These are phyloP conservation scores for Paramecium octaurelia DNA, from an alignment of 73 alveolate genomes.

Conservation along the genomic window DNA sequence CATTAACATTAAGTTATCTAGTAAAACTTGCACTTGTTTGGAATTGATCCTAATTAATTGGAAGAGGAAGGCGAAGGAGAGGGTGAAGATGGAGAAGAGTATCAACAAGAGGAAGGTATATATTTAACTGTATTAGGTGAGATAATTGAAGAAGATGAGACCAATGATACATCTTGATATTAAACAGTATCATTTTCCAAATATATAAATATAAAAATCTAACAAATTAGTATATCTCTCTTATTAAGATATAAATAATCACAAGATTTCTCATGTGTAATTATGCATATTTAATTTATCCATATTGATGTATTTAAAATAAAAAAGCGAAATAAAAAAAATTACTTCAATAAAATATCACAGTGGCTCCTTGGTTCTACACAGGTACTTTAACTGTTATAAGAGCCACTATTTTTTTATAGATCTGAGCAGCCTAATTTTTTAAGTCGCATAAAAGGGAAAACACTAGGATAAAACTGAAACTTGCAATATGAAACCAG, in stretches of 20 bases:
- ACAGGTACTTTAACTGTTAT: background rate
- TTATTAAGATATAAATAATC: too few relatives aligned
- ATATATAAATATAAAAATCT: background rate
- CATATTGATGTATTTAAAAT: background rate
- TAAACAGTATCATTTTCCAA: constrained; percentile 8
- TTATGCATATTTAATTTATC: too few relatives aligned
- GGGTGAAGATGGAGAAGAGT: constrained; percentile 47
- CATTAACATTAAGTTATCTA: background rate
- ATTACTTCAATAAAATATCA: background rate
- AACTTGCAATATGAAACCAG: background rate
- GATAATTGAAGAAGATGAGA: constrained; percentile 55
- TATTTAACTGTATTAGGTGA: constrained; percentile 22
- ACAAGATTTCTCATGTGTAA: too few relatives aligned
- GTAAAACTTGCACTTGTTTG: constrained; percentile 48
- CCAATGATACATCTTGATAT: constrained; percentile 54
- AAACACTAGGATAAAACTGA: background rate
- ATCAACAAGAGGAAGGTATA: constrained; percentile 39
- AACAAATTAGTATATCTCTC: too few relatives aligned
- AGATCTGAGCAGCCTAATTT: background rate
- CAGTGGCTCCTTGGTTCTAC: background rate
- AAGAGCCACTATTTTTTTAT: background rate
- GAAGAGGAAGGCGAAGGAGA: constrained; percentile 40
- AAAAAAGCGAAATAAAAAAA: background rate
- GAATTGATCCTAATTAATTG: constrained; percentile 38
- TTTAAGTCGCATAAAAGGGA: background rate